Base-by-base conservation (phyloP, 1,284 basidiomycete species). In the Cutaneotrichosporon sp. region DNA sequence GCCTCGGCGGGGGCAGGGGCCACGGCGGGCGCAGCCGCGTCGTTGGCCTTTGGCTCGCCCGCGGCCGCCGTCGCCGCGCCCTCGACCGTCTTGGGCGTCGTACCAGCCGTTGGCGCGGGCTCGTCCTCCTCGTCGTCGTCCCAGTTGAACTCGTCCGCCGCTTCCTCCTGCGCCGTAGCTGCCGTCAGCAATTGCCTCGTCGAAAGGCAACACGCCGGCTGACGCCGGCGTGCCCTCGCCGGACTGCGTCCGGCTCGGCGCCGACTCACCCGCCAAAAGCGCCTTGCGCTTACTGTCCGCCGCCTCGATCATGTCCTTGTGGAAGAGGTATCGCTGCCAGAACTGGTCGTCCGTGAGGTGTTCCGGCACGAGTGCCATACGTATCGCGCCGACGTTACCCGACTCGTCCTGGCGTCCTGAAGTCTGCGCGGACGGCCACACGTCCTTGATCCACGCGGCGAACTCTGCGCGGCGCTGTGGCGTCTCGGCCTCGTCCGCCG, bases 301-400 rank as follows among this genome's bases (percentile, higher is more conserved):
- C 23, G 78, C 76, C 58, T 87, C 84, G 56, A 96, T 92, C 73
- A 91, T 88, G 69, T 87, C 78, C 34, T 85, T 83, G 35, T 91
- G 83, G 83, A 93, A 97, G 76, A 93, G 90, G 75, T 91, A 96
- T 14, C 91, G 80, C 46, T 83, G 81, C 92, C 92, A 96, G 75
- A 96, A 97, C 37, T 80, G 79, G 42, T 85, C 81, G 49, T 82
- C 80, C 2, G 81, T 78, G 62, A 94, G 76, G 51, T 78, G 77
- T 18, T 81, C 80, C 3, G 89, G 88, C 1, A 91, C 90, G 51
- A 81, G 72, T 18, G 83, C 84, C 51, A 77, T 73, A 59, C 81
- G 79, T 48, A 93, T 72, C 12, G 77, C 78, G 34, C 78, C 78
- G 14, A 83, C 85, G 61, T 85, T 80, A 15, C 61, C 66, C 33